Percentiles rank a stretch among this genome's conserved stretches.
These are phyloP conservation scores for Tolypocladium tropicale DNA, from an alignment of 2,329 filamentous ascomycete species.

Conservation along the genomic window DNA sequence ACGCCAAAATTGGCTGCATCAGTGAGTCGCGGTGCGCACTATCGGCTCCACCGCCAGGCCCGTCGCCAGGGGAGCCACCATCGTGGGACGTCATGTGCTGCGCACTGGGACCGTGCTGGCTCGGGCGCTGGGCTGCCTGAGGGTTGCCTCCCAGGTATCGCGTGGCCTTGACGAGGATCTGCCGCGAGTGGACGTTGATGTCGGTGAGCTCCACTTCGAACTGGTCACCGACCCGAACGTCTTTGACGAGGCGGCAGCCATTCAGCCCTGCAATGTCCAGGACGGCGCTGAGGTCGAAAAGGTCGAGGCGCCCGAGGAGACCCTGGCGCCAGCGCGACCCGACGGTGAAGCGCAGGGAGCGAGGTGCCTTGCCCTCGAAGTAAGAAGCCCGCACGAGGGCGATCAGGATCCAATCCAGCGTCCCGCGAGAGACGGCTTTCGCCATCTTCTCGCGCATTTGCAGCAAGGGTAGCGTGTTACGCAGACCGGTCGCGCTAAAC, in stretches of 20 bases:
- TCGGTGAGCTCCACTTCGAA: slow-evolving; percentile 45
- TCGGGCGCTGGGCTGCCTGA: neutral
- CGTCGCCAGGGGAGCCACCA: neutral
- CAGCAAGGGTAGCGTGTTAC: slow-evolving; percentile 37
- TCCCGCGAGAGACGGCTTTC: slow-evolving; percentile 31
- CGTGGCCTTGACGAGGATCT: slow-evolving; percentile 36
- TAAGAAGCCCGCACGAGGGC: slow-evolving; percentile 51
- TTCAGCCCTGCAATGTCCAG: slow-evolving; percentile 29
- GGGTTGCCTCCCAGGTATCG: slow-evolving; percentile 12
- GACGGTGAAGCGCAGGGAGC: slow-evolving; percentile 38
- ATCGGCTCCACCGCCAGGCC: neutral
- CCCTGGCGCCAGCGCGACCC: slow-evolving; percentile 21
- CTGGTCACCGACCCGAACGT: slow-evolving; percentile 39
- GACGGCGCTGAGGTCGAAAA: slow-evolving; percentile 36
- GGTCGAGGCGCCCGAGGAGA: slow-evolving; percentile 34
- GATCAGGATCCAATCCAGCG: slow-evolving; percentile 45
- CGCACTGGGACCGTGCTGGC: neutral
- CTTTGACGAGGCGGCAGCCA: slow-evolving; percentile 24
- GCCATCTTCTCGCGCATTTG: slow-evolving; percentile 43
- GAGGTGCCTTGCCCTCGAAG: slow-evolving; percentile 38
- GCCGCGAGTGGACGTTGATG: slow-evolving; percentile 37
- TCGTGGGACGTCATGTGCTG: neutral
- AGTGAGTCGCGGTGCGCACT: neutral
- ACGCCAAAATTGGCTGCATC: neutral
- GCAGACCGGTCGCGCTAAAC: slow-evolving; percentile 30